Base-by-base conservation (phyloP, 140 eudicot genomes). In the Oenanthe javanica region DNA sequence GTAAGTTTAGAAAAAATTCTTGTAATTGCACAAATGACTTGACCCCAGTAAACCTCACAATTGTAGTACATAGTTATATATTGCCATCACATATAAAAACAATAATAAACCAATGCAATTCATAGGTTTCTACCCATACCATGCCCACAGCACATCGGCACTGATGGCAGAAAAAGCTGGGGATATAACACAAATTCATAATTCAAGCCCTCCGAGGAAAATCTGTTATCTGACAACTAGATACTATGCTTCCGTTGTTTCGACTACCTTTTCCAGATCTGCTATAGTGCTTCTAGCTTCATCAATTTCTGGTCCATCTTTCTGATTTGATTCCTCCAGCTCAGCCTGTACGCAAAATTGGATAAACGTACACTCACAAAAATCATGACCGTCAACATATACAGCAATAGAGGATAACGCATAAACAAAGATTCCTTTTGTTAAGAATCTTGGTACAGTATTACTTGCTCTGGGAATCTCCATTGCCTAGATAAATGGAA, bases 271-370 rank as follows among this genome's bases (percentile, higher is more conserved):
- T 63, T 92, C 97, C 59, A 88, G 72, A 78, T 92, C 96, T 67
- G 87, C 84, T 75, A 94, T 77, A 23, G 86, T 83, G 86, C 76
- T 87, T 82, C 85, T 88, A 82, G 98, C 98, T 78, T 94, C 97
- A 72, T 84, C 88, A 45, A 94, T 82, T 80, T 94, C 98, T 36
- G 89, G 83, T 57, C 97, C 97, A 82, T 86, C 93, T 70, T 87
- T 91, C 81, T 89, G 86, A 64, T 86, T 82, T 21, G 87, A 87
- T 79, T 94, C 97, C 77, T 92, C 96, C 88, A 90, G 83, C 85
- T 92, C 97, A 45, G 85, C 89, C 98, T 94, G 86, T 77, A 78
- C 72, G 6, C 71, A 75, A 59, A 19, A 3, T 27, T 0, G 43
- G 31, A 59, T 5, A 3, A 66, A 66, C 31, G 31, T 31, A n/a